phyloP scores from a whole-genome alignment of 2,329 filamentous ascomycete genomes.

The Zelopaecilomyces penicillatus region DNA sequence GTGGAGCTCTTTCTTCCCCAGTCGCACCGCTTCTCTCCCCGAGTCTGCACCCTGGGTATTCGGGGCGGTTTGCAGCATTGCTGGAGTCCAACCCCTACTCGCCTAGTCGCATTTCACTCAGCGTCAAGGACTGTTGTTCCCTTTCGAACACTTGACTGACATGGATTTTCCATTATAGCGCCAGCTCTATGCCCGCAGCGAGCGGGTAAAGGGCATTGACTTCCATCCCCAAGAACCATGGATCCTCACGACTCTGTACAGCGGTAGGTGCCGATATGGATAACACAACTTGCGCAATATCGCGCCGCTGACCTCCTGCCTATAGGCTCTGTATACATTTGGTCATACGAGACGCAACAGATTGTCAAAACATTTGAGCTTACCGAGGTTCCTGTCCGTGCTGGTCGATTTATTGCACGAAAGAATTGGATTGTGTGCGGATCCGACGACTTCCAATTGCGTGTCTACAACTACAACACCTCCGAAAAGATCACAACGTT shows the following conservation, averaged over 20 bases:
- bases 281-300: not conserved
- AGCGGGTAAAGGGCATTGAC: constrained; percentile 95
- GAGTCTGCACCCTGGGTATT: not conserved
- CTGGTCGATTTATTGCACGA: constrained; percentile 88
- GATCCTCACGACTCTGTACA: constrained; percentile 93
- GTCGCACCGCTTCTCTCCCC: not conserved
- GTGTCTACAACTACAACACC: constrained; percentile 99
- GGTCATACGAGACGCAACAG: constrained; percentile 94
- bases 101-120: not conserved
- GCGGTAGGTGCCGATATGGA: constrained; percentile 49
- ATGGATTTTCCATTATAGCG: constrained; percentile 21
- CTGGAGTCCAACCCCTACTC: not conserved
- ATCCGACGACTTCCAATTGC: constrained; percentile 79
- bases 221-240: constrained; percentile 96
- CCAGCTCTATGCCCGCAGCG: constrained; percentile 63
- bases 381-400: constrained; percentile 94
- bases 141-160: constrained; percentile 2
- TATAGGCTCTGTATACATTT: constrained; percentile 93
- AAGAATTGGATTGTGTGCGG: constrained; percentile 99
- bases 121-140: not conserved
- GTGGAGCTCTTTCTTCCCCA: not conserved
- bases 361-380: constrained; percentile 99
- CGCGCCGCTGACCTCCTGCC: not conserved
- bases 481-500: constrained; percentile 97
- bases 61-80: not conserved